Conservation (phyloP, 768 basidiomycete genomes). For the Exsudoporus frostii region DNA sequence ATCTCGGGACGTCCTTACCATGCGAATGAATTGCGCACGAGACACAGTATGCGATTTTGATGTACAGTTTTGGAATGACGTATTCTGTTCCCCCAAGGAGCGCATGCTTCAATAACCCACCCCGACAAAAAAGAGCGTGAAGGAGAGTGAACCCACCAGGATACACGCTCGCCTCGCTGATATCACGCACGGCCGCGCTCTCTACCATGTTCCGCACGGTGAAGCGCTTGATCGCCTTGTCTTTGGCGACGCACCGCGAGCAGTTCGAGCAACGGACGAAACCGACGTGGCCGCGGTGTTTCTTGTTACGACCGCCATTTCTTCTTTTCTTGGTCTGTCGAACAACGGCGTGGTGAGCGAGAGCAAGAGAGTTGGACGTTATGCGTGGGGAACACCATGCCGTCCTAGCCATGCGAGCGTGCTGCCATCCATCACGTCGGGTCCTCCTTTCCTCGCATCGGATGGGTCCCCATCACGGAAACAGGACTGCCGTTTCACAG, state of each 20-base stretch:
- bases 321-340: constrained; percentile 96
- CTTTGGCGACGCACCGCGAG: constrained; percentile 95
- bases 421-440: constrained; percentile 5
- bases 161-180: constrained; percentile 95
- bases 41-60: constrained; percentile 98
- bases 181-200: constrained; percentile 95
- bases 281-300: constrained; percentile 93
- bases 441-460: neutral
- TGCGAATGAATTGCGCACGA: constrained; percentile 99
- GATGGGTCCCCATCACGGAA: neutral
- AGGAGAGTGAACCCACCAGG: constrained; percentile 57
- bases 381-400: constrained; percentile 2
- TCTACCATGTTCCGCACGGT: constrained; percentile 99
- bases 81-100: constrained; percentile 58
- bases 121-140: no score
- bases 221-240: constrained; percentile 99
- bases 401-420: neutral
- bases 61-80: constrained; percentile 93
- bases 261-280: constrained; percentile 99
- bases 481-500: neutral
- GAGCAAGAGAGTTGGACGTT: neutral
- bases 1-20: constrained; percentile 48
- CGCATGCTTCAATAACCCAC: no score
- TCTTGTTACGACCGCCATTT: constrained; percentile 99
- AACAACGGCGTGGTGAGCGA: neutral